Evolutionary conservation across 1,284 basidiomycete genomes (phyloP), one percentile per base, ranked within the genome.

Genomic region (Microbotryum saponariae): DNA sequence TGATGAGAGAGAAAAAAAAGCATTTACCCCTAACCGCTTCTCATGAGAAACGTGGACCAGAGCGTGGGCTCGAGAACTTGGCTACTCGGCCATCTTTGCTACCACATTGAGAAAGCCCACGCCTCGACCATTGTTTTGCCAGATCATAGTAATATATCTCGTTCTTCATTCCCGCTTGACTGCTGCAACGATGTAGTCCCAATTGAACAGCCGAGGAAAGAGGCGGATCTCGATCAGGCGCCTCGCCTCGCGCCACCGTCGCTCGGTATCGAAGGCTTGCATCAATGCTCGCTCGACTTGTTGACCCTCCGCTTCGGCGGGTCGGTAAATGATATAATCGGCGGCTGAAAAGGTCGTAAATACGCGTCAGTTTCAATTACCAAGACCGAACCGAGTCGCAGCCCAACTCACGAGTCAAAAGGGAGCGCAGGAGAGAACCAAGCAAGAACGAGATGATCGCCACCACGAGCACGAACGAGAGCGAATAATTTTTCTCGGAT

Each of bases 391-490:
- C 97, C 93, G n/a, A 88, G 86, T 37, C 14, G 5, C 37, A 29
- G 4, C 21, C 37, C 21, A 29, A 57, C 65, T 20, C 18, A 67
- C 14, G 91, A 9, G 86, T 85, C 47, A 97, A 77, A 64, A 97
- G 79, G 9, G 89, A 90, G 61, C 94, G 83, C 64, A 94, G 76
- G 54, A 98, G 79, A 14, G 89, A 93, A 45, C 94, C 94, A 65
- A 97, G 80, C 66, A 98, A 78, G 76, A 97, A 93, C 45, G 89
- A 87, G 65, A 94, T 88, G 65, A 97, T 74, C 51, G 85, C 90
- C 20, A 88, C 82, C 61, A 93, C 78, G 65, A 97, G 74, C 58
- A 94, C 75, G 4, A 76, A 75, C 0, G 74, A 76, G 6, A 78
- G 60, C 7, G 77, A 74, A 46, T 75, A 71, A 6, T 51, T 52